A percentile compares a stretch with the other conserved stretches of the same genome.
Conservation (phyloP, 2,329 filamentous ascomycete genomes). For the Ciborinia camelliae region DNA sequence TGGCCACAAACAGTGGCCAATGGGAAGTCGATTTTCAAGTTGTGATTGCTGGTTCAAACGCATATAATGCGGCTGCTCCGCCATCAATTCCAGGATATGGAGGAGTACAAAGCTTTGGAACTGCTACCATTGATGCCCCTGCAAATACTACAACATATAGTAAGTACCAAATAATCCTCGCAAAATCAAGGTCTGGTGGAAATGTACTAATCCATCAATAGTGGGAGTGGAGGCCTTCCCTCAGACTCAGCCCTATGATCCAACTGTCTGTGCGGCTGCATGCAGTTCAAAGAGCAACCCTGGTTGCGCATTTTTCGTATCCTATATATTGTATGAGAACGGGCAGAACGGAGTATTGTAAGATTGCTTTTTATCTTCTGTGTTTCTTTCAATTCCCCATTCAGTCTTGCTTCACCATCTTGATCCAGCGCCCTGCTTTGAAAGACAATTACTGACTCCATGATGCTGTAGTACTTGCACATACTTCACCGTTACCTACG, state of each 20-base stretch:
- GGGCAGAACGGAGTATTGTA: constrained; percentile 37
- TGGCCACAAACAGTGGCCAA: constrained; percentile 14
- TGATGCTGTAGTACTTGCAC: constrained; percentile 35
- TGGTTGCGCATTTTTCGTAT: constrained; percentile 39
- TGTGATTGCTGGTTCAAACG: constrained; percentile 18
- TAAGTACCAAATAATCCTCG: neutral
- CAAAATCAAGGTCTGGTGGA: neutral
- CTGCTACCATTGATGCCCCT: constrained; percentile 37
- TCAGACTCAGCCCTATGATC: constrained; percentile 35
- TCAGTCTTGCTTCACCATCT: neutral
- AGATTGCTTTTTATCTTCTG: neutral
- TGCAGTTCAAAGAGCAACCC: constrained; percentile 29
- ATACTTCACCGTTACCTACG: constrained; percentile 39
- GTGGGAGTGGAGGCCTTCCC: constrained; percentile 35
- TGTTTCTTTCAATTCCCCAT: neutral
- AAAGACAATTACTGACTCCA: neutral
- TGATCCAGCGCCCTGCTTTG: neutral
- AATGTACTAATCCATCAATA: constrained; percentile 5
- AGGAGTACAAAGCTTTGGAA: constrained; percentile 33
- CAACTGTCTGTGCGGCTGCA: constrained; percentile 35
- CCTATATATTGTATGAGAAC: constrained; percentile 41
- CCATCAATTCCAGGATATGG: constrained; percentile 29
- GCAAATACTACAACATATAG: constrained; percentile 30
- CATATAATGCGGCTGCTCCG: constrained; percentile 11
- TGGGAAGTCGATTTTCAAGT: constrained; percentile 17